These are phyloP conservation scores for Colletotrichum chlorophyti DNA, from an alignment of 2,329 filamentous ascomycete species.

Conservation along the genomic window DNA sequence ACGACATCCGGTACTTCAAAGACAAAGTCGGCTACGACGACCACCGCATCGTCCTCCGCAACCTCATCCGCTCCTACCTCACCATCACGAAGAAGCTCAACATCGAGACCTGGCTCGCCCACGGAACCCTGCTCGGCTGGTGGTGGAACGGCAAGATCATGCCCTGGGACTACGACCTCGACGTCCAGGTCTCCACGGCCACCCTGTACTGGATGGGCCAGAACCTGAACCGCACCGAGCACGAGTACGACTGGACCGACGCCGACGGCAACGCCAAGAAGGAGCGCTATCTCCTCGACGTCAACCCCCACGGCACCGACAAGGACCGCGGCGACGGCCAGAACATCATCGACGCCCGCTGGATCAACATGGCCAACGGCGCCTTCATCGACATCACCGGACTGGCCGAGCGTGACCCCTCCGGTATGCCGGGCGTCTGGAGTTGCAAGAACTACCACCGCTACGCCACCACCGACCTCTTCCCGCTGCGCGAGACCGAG, in stretches of 20 bases:
- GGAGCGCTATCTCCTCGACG: constrained; percentile 72
- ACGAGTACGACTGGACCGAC: constrained; percentile 59
- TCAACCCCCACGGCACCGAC: constrained; percentile 74
- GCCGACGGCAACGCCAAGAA: constrained; percentile 48
- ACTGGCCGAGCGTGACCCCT: constrained; percentile 70
- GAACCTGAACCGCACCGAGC: constrained; percentile 72
- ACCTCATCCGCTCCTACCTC: constrained; percentile 79
- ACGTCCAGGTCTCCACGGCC: constrained; percentile 75
- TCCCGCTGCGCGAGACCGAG: constrained; percentile 74
- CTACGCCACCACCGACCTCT: constrained; percentile 75
- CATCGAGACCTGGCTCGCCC: constrained; percentile 85
- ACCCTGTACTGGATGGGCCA: constrained; percentile 72
- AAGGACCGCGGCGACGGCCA: constrained; percentile 68
- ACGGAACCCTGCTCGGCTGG: constrained; percentile 85
- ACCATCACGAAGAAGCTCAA: constrained; percentile 67
- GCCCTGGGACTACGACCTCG: constrained; percentile 86
- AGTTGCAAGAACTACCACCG: constrained; percentile 82
- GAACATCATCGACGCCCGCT: constrained; percentile 85
- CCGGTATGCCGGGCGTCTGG: constrained; percentile 68
- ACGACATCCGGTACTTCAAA: constrained; percentile 75
- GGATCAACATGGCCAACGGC: constrained; percentile 79
- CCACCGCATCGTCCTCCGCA: constrained; percentile 68
- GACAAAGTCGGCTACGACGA: constrained; percentile 69
- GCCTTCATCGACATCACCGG: constrained; percentile 87
- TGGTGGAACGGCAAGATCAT: constrained; percentile 85